These are phyloP conservation scores for Aspergillus panamensis DNA, from an alignment of 495 filamentous ascomycete genomes.

Conservation along the genomic window DNA sequence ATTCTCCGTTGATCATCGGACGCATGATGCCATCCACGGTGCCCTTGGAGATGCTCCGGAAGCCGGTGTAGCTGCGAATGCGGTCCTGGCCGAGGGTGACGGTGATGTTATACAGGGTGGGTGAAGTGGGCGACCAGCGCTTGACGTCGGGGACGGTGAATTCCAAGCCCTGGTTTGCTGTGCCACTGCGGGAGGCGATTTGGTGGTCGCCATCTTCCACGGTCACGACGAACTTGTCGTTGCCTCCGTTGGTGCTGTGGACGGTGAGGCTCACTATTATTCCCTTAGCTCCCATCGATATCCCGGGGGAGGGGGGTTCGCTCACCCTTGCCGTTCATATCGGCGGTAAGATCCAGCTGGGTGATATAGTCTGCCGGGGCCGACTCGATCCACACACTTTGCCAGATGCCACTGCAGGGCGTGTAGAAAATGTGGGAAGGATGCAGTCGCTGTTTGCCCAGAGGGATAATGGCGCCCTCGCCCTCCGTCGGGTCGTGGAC, in stretches of 20 bases:
- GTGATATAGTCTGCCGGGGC: slow-evolving; percentile 54
- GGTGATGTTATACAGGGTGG: slow-evolving; percentile 59
- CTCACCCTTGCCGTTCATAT: slow-evolving; percentile 58
- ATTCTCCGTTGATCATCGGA: slow-evolving; percentile 60
- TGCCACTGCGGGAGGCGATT: slow-evolving; percentile 36
- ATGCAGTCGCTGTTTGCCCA: slow-evolving; percentile 59
- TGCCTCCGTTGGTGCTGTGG: slow-evolving; percentile 31
- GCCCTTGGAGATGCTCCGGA: slow-evolving; percentile 56
- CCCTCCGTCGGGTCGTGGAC: slow-evolving; percentile 63
- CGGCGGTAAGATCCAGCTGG: slow-evolving; percentile 51
- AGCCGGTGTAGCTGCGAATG: slow-evolving; percentile 61
- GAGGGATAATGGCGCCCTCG: slow-evolving; percentile 51
- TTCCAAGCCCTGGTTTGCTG: slow-evolving; percentile 45
- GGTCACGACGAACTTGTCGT: slow-evolving; percentile 40
- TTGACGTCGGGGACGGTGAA: slow-evolving; percentile 50
- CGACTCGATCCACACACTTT: slow-evolving; percentile 63
- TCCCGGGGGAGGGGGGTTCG: neutral
- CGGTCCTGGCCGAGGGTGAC: slow-evolving; percentile 53
- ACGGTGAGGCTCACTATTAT: slow-evolving; percentile 49
- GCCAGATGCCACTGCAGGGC: slow-evolving; percentile 68
- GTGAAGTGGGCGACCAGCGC: slow-evolving; percentile 59
- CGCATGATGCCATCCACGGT: slow-evolving; percentile 56
- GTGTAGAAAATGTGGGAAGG: slow-evolving; percentile 67
- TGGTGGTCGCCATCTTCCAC: slow-evolving; percentile 41
- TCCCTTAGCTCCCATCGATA: slow-evolving; percentile 13